Base-by-base conservation (phyloP, 2,329 filamentous ascomycete species). In the Pyrenophora seminiperda region DNA sequence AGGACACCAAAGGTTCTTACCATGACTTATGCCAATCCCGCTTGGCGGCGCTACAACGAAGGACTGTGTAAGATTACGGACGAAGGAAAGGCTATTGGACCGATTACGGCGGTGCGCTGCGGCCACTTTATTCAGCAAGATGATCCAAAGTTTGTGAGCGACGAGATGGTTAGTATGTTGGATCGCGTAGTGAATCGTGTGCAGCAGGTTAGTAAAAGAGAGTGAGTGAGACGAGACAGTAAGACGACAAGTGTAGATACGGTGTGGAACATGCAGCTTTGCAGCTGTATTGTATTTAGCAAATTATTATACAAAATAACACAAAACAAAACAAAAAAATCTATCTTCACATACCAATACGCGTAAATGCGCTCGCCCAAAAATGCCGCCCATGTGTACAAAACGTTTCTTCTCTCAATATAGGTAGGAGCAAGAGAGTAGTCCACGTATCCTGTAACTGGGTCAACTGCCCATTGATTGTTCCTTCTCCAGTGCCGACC, bases 41-140 rank as follows among this genome's bases (percentile, higher is more conserved):
- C 72, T 2, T 85, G 82, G 82, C 70, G 75, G 3, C 54, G 40
- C 22, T 85, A 84, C 56, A 84, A 85, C 40, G 70, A 79, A 47
- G 80, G 77, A 0, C 58, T 85, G 18, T 62, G 72, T 1, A 67
- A 66, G 15, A 72, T 84, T 9, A 81, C 77, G 0, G 68, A 67
- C 3, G 42, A 61, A 0, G 71, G 72, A 9, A 73, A 63, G 29
- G 73, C 71, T 15, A 75, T 75, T 32, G 78, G 78, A 0, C 77
- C 76, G 2, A 58, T 81, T 10, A 74, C 79, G 33, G 81, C 80
- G 1, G 68, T 73, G 6, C 72, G 74, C 0, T 80, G 79, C 27
- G 81, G 81, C 0, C 81, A 83, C 63, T 83, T 83, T 48, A 76
- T 85, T 18, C 83, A 84, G 56, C 72, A 68, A 29, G 81, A 84